Base-by-base conservation (phyloP, 306 rosid species). In the Casuarina glauca region DNA sequence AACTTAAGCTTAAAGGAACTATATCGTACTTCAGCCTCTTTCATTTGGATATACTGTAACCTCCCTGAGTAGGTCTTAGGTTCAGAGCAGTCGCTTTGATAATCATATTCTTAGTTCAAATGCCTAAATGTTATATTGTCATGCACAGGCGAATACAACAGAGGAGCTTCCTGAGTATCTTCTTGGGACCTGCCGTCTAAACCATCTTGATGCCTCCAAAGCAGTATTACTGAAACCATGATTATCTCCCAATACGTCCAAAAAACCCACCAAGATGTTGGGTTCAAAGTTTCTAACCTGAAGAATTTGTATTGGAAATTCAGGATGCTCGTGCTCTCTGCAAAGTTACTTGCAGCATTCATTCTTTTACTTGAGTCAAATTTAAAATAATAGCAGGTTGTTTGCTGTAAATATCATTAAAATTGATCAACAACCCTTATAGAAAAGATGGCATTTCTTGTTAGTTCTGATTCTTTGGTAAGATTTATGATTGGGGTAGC, bases 121-220 rank as follows among this genome's bases (percentile, higher is more conserved):
- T 16, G 50, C 71, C 49, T 58, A 41, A 66, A 42, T 66, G 50
- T 42, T 50, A 42, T 41, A 3, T 43, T 66, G 35, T 66, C 46
- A 16, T 42, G 50, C 13, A 66, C 85, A 94, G 98, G 97, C 82
- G 20, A 90, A 89, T 76, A 90, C 96, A 36, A 84, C 83, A 78
- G 96, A 90, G 69, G 98, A 94, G 82, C 96, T 94, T 11, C 97
- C 94, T 0, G 98, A 91, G 82, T 83, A 80, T 17, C 90, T 94
- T 44, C 78, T 94, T n/a, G 98, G 97, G 78, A 90, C 98, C 35
- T 94, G 97, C 74, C 81, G 96, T 67, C 87, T 94, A 41, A 91
- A 86, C 79, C 89, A 90, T 66, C 76, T 94, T 81, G 98, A 94
- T 57, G 89, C 87, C 42, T 84, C 96, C 12, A 91, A 90, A 84